Percentiles rank a stretch among this genome's conserved stretches.
Evolutionary conservation across 805 yeast genomes (phyloP).

Genomic region (Candida parachauliodes): DNA sequence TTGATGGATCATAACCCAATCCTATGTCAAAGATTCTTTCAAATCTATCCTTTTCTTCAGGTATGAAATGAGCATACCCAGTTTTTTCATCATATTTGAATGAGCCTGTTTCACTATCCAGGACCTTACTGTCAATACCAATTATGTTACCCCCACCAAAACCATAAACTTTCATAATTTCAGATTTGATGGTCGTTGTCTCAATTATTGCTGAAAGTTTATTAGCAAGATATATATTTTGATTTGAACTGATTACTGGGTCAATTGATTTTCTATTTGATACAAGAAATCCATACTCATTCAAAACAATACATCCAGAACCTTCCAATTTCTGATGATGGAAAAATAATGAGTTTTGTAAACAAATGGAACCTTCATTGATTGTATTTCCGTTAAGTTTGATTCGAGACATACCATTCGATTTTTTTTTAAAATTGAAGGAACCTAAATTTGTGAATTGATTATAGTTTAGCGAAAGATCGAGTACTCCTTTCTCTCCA

Average conservation of each 20-base stretch:
- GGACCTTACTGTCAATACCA: background rate
- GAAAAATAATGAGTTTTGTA: background rate
- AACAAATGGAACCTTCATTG: background rate
- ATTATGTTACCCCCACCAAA: background rate
- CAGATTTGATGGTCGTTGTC: background rate
- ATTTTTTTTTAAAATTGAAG: background rate
- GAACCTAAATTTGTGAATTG: background rate
- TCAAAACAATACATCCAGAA: background rate
- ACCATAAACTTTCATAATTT: background rate
- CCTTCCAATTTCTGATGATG: background rate
- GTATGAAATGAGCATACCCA: background rate
- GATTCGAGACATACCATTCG: background rate
- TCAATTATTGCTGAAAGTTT: background rate
- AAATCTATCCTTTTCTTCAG: background rate
- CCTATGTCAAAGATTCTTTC: background rate
- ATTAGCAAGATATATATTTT: background rate
- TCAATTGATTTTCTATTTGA: background rate
- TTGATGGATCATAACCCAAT: constrained; percentile 1
- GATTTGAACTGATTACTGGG: background rate
- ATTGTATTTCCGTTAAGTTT: background rate
- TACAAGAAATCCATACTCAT: background rate
- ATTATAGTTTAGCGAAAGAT: background rate
- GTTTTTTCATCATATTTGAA: background rate
- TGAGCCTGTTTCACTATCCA: background rate
- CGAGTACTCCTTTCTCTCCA: background rate